Evolutionary conservation across 208 protist species (phyloP).

Genomic region (Leishmania braziliensis): DNA sequence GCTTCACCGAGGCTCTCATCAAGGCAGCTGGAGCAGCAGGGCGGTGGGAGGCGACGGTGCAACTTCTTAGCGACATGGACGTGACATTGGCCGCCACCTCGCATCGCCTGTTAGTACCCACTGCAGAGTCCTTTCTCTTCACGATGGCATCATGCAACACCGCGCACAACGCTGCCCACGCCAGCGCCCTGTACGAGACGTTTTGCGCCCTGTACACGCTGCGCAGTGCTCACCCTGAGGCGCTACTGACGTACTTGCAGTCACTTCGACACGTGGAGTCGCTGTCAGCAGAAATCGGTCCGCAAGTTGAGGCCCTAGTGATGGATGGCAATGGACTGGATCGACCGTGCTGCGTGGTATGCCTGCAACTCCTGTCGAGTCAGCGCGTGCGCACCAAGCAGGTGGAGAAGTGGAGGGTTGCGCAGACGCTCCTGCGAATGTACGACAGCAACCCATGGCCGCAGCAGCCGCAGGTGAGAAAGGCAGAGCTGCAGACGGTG

Average conservation of each 20-base stretch:
- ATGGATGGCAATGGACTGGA: slow-evolving; percentile 56
- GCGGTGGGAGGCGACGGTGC: slow-evolving; percentile 55
- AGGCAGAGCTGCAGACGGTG: slow-evolving; percentile 77
- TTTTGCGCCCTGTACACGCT: slow-evolving; percentile 47
- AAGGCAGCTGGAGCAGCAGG: slow-evolving; percentile 64
- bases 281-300: slow-evolving; percentile 27
- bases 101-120: slow-evolving; percentile 67
- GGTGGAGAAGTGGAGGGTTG: slow-evolving; percentile 42
- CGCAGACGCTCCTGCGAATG: slow-evolving; percentile 29
- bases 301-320: slow-evolving; percentile 52
- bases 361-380: slow-evolving; percentile 70
- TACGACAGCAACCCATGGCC: slow-evolving; percentile 78
- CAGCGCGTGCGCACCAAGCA: slow-evolving; percentile 27
- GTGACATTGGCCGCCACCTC: slow-evolving; percentile 35
- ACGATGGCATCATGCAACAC: slow-evolving; percentile 69
- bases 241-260: slow-evolving; percentile 65
- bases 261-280: slow-evolving; percentile 62
- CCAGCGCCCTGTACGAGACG: slow-evolving; percentile 49
- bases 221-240: slow-evolving; percentile 69
- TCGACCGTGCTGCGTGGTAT: slow-evolving; percentile 62
- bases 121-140: slow-evolving; percentile 72
- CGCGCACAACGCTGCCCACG: slow-evolving; percentile 54
- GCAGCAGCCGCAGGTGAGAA: slow-evolving; percentile 66
- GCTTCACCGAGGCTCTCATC: slow-evolving; percentile 72
- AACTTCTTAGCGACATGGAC: slow-evolving; percentile 59